Percentiles rank a stretch among this genome's conserved stretches.
These are phyloP conservation scores for Candida corydali DNA, from an alignment of 805 yeast species.

Conservation along the genomic window DNA sequence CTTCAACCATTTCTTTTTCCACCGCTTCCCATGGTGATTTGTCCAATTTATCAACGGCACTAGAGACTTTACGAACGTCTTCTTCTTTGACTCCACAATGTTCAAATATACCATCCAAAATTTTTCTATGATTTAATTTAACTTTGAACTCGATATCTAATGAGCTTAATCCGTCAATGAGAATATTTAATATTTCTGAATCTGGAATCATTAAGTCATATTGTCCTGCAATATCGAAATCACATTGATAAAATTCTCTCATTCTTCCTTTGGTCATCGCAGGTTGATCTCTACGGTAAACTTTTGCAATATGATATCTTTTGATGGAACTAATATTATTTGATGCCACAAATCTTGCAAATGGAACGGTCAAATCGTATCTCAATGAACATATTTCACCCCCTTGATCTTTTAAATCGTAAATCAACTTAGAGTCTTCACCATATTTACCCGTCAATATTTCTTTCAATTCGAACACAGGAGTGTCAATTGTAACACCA, in stretches of 20 bases:
- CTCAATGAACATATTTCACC: constrained; percentile 95
- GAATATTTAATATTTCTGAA: constrained; percentile 76
- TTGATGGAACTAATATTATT: constrained; percentile 86
- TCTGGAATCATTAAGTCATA: constrained; percentile 97
- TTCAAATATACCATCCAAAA: constrained; percentile 91
- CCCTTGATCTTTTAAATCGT: constrained; percentile 97
- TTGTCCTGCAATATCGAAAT: constrained; percentile 91
- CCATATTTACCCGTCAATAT: constrained; percentile 97
- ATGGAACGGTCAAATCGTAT: constrained; percentile 96
- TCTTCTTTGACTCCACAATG: constrained; percentile 93
- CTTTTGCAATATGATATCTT: constrained; percentile 96
- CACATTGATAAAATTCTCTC: constrained; percentile 99
- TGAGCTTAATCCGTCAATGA: constrained; percentile 79
- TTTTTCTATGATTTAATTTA: constrained; percentile 92
- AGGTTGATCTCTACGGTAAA: constrained; percentile 98
- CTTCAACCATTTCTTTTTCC: constrained; percentile 85
- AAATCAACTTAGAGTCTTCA: constrained; percentile 94
- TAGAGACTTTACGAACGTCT: constrained; percentile 88
- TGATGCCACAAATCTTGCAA: constrained; percentile 96
- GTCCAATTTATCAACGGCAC: constrained; percentile 96
- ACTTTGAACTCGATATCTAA: constrained; percentile 92
- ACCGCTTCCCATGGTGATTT: constrained; percentile 95
- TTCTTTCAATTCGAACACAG: constrained; percentile 94
- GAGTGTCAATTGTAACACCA: constrained; percentile 97
- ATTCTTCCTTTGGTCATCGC: constrained; percentile 99